phyloP scores from a whole-genome alignment of 179 eudicot species.

The Beta lomatogona region DNA sequence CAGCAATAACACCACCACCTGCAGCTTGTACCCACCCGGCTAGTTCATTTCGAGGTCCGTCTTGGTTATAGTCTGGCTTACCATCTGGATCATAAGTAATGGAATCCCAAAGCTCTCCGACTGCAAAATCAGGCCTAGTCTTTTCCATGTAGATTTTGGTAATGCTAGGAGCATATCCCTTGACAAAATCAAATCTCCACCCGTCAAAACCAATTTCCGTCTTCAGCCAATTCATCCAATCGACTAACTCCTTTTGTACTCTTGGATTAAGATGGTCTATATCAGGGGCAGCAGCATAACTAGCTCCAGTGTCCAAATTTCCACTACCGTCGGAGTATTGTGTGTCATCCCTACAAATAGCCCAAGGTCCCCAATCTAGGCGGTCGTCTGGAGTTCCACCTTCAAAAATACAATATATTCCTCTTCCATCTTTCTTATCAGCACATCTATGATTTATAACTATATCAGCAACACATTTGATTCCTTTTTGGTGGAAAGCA shows the following conservation, averaged over 20 bases:
- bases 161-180: constrained; percentile 54
- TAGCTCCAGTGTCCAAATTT: constrained; percentile 21
- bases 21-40: constrained; percentile 23
- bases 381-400: constrained; percentile 25
- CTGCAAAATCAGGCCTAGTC: constrained; percentile 21
- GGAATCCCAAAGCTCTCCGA: constrained; percentile 21
- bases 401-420: constrained; percentile 48
- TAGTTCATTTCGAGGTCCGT: constrained; percentile 18
- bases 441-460: constrained; percentile 70
- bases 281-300: constrained; percentile 26
- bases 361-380: constrained; percentile 31
- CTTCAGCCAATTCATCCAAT: constrained; percentile 73
- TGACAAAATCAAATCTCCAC: constrained; percentile 57
- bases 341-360: constrained; percentile 26
- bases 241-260: constrained; percentile 61
- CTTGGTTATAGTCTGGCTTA: constrained; percentile 24
- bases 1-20: constrained; percentile 15
- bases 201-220: constrained; percentile 17
- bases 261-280: constrained; percentile 30
- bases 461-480: constrained; percentile 63
- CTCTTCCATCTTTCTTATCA: constrained; percentile 30
- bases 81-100: constrained; percentile 22
- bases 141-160: constrained; percentile 33
- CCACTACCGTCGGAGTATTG: constrained; percentile 28
- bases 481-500: constrained; percentile 48